phyloP scores from a whole-genome alignment of 1,284 basidiomycete genomes.

The Ustilago cynodontis region DNA sequence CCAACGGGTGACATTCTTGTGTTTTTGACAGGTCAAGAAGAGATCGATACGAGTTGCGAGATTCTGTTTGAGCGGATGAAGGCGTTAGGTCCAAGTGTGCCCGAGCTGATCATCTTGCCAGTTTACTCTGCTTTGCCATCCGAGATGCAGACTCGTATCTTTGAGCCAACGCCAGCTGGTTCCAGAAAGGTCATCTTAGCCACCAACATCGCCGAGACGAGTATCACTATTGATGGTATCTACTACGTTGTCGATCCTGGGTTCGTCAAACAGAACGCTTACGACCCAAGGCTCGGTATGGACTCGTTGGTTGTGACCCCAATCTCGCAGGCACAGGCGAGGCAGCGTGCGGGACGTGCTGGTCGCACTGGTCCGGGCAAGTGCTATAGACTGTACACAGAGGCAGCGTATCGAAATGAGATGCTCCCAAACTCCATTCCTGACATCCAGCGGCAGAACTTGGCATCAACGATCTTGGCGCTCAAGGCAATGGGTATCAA shows the following conservation, averaged over 20 bases:
- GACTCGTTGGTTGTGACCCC: conserved; percentile 98
- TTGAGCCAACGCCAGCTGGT: conserved; percentile 96
- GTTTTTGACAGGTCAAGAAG: conserved; percentile 96
- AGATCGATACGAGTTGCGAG: conserved; percentile 97
- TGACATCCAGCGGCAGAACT: conserved; percentile 95
- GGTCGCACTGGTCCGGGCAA: conserved; percentile 98
- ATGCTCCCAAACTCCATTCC: conserved; percentile 98
- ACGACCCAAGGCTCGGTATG: conserved; percentile 97
- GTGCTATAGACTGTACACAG: conserved; percentile 97
- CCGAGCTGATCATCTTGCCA: conserved; percentile 94
- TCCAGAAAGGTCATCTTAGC: conserved; percentile 97
- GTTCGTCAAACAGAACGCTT: conserved; percentile 98
- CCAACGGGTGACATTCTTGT: conserved; percentile 95
- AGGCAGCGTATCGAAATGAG: conserved; percentile 96
- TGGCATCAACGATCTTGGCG: conserved; percentile 91
- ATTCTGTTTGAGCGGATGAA: conserved; percentile 98
- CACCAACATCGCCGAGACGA: conserved; percentile 98
- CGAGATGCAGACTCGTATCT: conserved; percentile 96
- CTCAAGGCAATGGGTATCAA: conserved; percentile 99
- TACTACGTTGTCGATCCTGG: conserved; percentile 99
- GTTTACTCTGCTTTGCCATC: conserved; percentile 98
- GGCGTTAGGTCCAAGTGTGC: conserved; percentile 93
- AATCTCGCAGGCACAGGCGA: conserved; percentile 97
- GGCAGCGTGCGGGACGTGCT: conserved; percentile 93
- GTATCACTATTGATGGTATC: conserved; percentile 96